Conservation (phyloP, 768 basidiomycete species). For the Floccularia luteovirens region DNA sequence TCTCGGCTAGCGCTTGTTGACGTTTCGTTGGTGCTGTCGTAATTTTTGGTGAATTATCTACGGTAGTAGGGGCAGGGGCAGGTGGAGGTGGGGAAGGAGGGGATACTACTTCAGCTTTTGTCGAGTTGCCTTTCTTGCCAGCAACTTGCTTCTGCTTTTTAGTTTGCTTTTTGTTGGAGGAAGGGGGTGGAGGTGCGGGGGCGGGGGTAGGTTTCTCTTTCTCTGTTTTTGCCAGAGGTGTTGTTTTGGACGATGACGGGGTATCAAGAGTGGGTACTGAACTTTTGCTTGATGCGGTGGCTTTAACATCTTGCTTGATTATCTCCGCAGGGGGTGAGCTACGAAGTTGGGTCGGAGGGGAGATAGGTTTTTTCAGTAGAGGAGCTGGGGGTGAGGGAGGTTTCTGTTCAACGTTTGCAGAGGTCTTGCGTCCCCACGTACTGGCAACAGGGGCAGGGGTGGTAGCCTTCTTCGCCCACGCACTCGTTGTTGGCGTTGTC, state of each 20-base stretch:
- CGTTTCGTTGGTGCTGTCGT: background rate
- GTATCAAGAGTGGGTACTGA: background rate
- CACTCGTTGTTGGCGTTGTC: constrained; percentile 8
- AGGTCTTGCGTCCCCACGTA: constrained; percentile 15
- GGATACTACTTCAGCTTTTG: background rate
- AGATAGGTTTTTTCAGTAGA: no score
- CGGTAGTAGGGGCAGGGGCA: background rate
- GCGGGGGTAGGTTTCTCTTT: constrained; percentile 7
- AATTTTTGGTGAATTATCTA: background rate
- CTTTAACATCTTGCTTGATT: no score
- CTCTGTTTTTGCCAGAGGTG: background rate
- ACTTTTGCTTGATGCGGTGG: constrained; percentile 3
- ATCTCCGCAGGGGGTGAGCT: no score
- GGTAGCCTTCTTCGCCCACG: constrained; percentile 2
- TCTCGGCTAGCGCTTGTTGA: background rate
- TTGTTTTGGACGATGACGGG: constrained; percentile 1
- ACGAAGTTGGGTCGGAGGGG: no score
- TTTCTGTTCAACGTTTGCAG: constrained; percentile 5
- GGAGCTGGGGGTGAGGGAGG: constrained; percentile 4
- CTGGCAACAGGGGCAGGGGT: constrained; percentile 13
- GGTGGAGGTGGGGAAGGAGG: constrained; percentile 6
- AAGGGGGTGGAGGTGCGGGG: constrained; percentile 5
- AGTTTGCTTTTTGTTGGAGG: constrained; percentile 16
- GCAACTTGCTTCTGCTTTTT: constrained; percentile 23
- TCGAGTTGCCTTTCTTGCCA: constrained; percentile 12